A percentile compares a stretch with the other conserved stretches of the same genome.
phyloP scores from a whole-genome alignment of 139 green algal species.

The Pleodorina starrii region DNA sequence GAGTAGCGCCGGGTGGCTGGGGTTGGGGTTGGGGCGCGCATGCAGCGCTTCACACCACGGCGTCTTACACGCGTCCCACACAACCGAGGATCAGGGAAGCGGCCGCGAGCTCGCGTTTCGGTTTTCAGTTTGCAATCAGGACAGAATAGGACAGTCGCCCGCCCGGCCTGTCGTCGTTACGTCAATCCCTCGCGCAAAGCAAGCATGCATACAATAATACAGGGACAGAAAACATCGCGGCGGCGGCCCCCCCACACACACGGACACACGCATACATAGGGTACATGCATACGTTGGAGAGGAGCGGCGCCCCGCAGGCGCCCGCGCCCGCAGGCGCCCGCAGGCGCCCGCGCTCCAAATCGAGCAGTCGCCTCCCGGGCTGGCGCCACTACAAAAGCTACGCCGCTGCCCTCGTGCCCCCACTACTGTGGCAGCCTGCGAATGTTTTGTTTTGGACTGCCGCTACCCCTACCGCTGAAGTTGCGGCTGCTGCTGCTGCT shows the following conservation, averaged over 20 bases:
- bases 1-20: too few relatives aligned
- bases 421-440: too few relatives aligned
- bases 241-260: too few relatives aligned
- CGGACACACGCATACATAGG: not conserved
- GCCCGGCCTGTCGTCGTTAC: too few relatives aligned
- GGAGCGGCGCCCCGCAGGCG: not conserved
- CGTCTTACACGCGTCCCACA: not conserved
- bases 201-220: too few relatives aligned
- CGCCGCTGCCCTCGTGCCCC: too few relatives aligned
- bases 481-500: too few relatives aligned
- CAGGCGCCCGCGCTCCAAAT: not conserved
- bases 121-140: not conserved
- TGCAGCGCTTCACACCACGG: too few relatives aligned
- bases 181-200: not conserved
- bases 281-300: not conserved
- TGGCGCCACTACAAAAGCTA: not conserved
- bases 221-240: too few relatives aligned
- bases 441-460: not conserved
- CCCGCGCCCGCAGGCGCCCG: too few relatives aligned
- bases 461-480: not conserved
- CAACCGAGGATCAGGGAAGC: not conserved
- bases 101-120: not conserved
- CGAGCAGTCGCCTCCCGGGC: not conserved
- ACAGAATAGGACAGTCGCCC: not conserved
- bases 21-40: too few relatives aligned